Conservation (phyloP, 73 alveolate species). For the Tetrahymena borealis region DNA sequence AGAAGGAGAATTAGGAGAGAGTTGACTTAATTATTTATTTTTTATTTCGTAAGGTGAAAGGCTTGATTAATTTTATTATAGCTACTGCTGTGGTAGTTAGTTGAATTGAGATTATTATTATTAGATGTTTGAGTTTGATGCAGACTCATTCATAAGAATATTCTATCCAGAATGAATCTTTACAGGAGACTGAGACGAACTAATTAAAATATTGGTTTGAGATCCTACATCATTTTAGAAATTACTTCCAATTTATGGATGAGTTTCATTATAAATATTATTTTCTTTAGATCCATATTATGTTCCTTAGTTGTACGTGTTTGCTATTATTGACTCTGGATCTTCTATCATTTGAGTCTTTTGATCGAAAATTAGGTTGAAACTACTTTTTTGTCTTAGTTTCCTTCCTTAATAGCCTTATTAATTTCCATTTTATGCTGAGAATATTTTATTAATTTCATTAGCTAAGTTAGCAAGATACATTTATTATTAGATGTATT, state of each 20-base stretch:
- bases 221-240: neutral
- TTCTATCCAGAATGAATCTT: neutral
- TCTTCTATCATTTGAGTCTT: neutral
- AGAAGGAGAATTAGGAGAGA: neutral
- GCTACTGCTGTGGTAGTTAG: neutral
- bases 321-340: neutral
- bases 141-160: neutral
- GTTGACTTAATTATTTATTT: neutral
- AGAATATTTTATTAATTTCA: neutral
- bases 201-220: neutral
- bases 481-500: neutral
- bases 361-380: neutral
- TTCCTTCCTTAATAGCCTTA: neutral
- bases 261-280: neutral
- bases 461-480: neutral
- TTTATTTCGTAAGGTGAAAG: neutral
- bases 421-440: neutral
- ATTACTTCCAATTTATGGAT: neutral
- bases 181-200: neutral
- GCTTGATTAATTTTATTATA: neutral
- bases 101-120: neutral
- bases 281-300: neutral
- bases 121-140: neutral
- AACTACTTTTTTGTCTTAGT: neutral
- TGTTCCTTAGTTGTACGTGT: neutral